phyloP scores from a whole-genome alignment of 169 alveolate genomes.

The Cystoisospora suis region DNA sequence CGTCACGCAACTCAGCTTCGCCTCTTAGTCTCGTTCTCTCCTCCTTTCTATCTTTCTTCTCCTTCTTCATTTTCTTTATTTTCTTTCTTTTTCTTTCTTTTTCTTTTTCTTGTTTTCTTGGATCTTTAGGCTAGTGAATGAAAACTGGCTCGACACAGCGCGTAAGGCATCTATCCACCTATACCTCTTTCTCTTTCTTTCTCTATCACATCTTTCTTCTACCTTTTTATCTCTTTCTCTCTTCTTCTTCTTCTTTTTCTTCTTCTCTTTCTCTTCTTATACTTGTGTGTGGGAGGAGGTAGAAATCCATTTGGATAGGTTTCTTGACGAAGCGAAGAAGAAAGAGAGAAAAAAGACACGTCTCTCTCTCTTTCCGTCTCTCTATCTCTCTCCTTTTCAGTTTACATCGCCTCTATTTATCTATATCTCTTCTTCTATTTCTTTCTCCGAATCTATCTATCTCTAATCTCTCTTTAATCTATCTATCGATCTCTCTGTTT shows the following conservation, averaged over 20 bases:
- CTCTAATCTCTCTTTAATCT: not conserved
- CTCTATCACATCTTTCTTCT: too few relatives aligned
- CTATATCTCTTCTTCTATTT: not conserved
- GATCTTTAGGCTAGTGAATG: not conserved
- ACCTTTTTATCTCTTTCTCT: too few relatives aligned
- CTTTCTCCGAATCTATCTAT: not conserved
- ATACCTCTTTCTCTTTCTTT: not conserved
- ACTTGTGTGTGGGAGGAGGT: too few relatives aligned
- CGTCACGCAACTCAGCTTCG: too few relatives aligned
- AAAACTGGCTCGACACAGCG: constrained; percentile 27
- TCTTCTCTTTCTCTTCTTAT: too few relatives aligned
- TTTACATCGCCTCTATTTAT: not conserved
- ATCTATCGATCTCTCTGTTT: not conserved
- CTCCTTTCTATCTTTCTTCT: too few relatives aligned
- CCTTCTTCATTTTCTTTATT: not conserved
- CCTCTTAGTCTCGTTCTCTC: too few relatives aligned
- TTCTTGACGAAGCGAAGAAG: not conserved
- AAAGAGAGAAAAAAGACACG: not conserved
- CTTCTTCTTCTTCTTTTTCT: too few relatives aligned
- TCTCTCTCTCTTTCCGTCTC: not conserved
- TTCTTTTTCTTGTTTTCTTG: not conserved
- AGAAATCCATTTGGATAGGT: not conserved
- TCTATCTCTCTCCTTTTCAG: not conserved
- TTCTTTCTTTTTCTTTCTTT: not conserved
- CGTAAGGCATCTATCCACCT: not conserved